Base-by-base conservation (phyloP, 345 rosid genomes). In the Rhizophora mangle region DNA sequence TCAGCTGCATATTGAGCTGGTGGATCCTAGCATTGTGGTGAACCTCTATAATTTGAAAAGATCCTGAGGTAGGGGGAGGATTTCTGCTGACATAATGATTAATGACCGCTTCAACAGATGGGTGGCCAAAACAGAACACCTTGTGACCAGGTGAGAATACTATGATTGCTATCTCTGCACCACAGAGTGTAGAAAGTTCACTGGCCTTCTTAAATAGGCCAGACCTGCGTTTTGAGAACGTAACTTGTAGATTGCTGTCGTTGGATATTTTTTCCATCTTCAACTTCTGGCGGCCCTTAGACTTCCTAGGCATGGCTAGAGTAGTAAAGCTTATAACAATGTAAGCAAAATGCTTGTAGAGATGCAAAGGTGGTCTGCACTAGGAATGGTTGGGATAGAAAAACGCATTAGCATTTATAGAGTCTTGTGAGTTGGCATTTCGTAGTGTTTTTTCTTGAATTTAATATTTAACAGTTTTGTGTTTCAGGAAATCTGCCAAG, bases 31-130 rank as follows among this genome's bases (percentile, higher is more conserved):
- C 82, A n/a, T 80, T 78, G 22, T 83, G 81, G 63, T 68, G 87
- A 39, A 78, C 84, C 68, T 85, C 85, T 6, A 83, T 18, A 67
- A 84, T 77, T 65, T 79, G 83, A 37, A 55, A 24, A 24, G 80
- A 32, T 9, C 69, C 76, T 0, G 81, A 68, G n/a, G 49, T 37
- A 1, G 49, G 72, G 1, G 72, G 65, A 26, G 77, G 31, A 22
- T 67, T 65, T 20, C 74, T 62, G 7, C 67, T 52, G 19, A 84
- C 58, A 61, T 60, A 76, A 37, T 69, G 76, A 8, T 72, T 62
- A 15, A 66, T 15, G 21, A 76, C 56, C 0, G 63, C 27, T 27
- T 71, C 68, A 30, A 76, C 68, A 29, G 64, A 51, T 36, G 80
- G 80, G 21, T 71, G 69, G 21, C 80, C 76, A 15, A 59, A 76